Percentiles rank a stretch among this genome's conserved stretches.
Conservation (phyloP, 1,284 basidiomycete species). For the Microbotryum saponariae region DNA sequence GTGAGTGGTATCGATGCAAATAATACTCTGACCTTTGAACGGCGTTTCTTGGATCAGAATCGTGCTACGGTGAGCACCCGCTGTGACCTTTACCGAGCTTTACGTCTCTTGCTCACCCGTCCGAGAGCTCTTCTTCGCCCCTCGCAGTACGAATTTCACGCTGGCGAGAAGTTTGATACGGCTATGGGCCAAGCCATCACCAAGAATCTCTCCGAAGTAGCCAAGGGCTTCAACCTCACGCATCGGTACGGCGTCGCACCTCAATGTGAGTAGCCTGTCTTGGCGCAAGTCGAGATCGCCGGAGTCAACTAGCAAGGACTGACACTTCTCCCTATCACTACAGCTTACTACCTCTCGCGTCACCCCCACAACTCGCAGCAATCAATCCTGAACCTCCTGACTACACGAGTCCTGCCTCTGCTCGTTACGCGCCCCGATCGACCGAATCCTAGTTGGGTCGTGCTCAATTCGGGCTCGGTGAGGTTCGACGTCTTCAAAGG, state of each 20-base stretch:
- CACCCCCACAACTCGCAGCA: constrained; percentile 16
- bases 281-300: background rate
- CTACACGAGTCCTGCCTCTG: constrained; percentile 22
- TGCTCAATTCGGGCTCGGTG: constrained; percentile 36
- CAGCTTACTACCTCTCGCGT: constrained; percentile 34
- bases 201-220: constrained; percentile 13
- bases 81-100: too few relatives aligned
- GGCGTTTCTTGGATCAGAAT: constrained; percentile 39
- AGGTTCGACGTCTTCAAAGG: constrained; percentile 38
- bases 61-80: constrained; percentile 18
- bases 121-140: background rate
- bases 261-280: constrained; percentile 11
- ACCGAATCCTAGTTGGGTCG: constrained; percentile 14
- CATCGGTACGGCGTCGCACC: constrained; percentile 30
- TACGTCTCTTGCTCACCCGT: background rate
- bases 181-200: constrained; percentile 20
- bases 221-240: constrained; percentile 32
- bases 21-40: constrained; percentile 21
- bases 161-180: constrained; percentile 30
- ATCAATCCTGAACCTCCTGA: constrained; percentile 31
- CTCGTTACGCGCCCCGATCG: constrained; percentile 21
- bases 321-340: background rate
- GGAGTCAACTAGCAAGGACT: background rate
- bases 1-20: constrained; percentile 16
- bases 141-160: constrained; percentile 31